These are phyloP conservation scores for Earliella scabrosa DNA, from an alignment of 1,284 basidiomycete genomes.

Conservation along the genomic window DNA sequence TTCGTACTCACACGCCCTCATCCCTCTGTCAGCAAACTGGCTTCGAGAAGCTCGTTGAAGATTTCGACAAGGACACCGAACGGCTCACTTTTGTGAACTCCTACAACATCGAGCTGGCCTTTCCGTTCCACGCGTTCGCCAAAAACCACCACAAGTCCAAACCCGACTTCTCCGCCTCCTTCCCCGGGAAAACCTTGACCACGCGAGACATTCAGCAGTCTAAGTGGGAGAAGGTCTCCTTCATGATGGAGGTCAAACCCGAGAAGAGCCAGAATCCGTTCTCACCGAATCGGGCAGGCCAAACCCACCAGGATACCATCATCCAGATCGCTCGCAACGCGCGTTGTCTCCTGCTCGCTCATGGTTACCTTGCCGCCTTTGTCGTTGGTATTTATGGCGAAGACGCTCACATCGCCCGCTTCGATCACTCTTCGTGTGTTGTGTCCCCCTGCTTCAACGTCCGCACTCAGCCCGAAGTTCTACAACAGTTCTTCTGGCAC, in stretches of 20 bases:
- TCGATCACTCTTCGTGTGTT: slow-evolving; percentile 3
- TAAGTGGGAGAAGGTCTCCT: neutral
- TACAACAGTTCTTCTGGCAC: slow-evolving; percentile 10
- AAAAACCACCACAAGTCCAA: neutral
- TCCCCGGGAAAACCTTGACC: neutral
- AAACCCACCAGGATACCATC: neutral
- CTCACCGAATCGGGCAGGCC: too few species aligned
- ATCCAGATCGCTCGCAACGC: slow-evolving; percentile 9
- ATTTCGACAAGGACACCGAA: neutral
- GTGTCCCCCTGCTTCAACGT: neutral
- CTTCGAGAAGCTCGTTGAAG: neutral
- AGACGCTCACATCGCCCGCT: neutral
- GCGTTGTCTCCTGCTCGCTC: slow-evolving; percentile 13
- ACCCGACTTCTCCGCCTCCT: slow-evolving; percentile 4
- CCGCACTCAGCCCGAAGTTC: neutral
- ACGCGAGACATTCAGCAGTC: neutral
- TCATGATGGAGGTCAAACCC: neutral
- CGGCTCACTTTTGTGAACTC: neutral
- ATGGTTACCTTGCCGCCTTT: slow-evolving; percentile 10
- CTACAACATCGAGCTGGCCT: neutral
- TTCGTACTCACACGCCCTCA: neutral
- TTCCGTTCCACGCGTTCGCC: neutral
- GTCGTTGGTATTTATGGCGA: slow-evolving; percentile 3
- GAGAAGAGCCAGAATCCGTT: slow-evolving; percentile 1
- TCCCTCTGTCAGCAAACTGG: neutral